Conservation (phyloP, 2,329 filamentous ascomycete species). For the Elsinoe necatrix region DNA sequence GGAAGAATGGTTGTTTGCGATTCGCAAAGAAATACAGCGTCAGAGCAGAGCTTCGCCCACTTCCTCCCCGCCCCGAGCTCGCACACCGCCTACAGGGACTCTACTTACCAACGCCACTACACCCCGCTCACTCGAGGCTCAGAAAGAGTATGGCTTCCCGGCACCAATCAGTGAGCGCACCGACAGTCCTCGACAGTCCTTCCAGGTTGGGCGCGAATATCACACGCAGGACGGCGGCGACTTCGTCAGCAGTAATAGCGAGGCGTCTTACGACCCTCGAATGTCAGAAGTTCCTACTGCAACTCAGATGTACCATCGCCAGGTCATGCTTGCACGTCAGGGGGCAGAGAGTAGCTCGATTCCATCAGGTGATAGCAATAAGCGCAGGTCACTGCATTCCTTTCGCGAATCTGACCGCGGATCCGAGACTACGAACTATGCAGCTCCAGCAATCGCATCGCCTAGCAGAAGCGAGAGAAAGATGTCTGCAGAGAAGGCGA, state of each 20-base stretch:
- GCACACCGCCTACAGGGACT: neutral
- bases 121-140: neutral
- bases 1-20: conserved; percentile 62
- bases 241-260: neutral
- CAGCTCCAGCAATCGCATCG: neutral
- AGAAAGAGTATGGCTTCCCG: conserved; percentile 1
- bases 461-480: neutral
- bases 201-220: neutral
- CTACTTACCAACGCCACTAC: neutral
- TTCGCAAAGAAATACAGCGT: conserved; percentile 61
- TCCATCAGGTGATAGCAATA: neutral
- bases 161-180: neutral
- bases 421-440: neutral
- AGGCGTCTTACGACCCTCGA: neutral
- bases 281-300: neutral
- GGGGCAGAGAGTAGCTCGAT: neutral
- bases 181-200: conserved; percentile 3
- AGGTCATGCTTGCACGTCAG: conserved; percentile 6
- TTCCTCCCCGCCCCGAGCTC: neutral
- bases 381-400: neutral
- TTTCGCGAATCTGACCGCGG: neutral
- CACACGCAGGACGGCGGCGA: neutral
- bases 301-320: conserved; percentile 11
- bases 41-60: conserved; percentile 3
- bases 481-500: neutral